These are phyloP conservation scores for Leucosporidium scottii DNA, from an alignment of 768 basidiomycete genomes.

Conservation along the genomic window DNA sequence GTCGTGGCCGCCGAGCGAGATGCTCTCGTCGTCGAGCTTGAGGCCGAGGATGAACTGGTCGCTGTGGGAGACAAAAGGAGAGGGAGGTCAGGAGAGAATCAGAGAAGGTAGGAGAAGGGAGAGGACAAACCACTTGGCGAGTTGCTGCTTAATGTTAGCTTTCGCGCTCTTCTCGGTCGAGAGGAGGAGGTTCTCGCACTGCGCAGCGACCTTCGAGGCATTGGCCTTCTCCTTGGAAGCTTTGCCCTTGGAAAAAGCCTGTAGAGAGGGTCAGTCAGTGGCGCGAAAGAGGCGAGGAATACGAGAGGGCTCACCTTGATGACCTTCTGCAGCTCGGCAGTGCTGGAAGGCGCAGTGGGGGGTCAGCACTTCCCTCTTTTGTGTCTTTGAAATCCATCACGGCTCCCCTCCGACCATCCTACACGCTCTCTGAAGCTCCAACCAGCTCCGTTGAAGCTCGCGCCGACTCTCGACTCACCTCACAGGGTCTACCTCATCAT, in stretches of 20 bases:
- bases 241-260: neutral
- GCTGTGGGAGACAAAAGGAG: neutral
- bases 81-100: too few species aligned
- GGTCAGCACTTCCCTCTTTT: neutral
- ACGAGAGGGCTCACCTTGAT: neutral
- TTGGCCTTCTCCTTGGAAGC: slow-evolving; percentile 1
- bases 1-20: neutral
- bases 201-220: slow-evolving; percentile 2
- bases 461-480: neutral
- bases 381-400: too few species aligned
- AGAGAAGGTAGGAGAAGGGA: neutral
- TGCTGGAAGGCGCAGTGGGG: neutral
- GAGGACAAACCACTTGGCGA: neutral
- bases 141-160: neutral
- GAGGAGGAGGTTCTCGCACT: slow-evolving; percentile 21
- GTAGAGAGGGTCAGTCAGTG: neutral
- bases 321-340: neutral
- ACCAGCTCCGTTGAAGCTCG: neutral
- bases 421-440: neutral
- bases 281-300: neutral
- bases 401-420: neutral
- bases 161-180: slow-evolving; percentile 5
- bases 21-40: neutral
- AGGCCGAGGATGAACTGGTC: neutral
- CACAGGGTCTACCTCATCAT: neutral